A percentile compares a stretch with the other conserved stretches of the same genome.
These are phyloP conservation scores for Dioscorea zingiberensis DNA, from an alignment of 106 monocot species.

Conservation along the genomic window DNA sequence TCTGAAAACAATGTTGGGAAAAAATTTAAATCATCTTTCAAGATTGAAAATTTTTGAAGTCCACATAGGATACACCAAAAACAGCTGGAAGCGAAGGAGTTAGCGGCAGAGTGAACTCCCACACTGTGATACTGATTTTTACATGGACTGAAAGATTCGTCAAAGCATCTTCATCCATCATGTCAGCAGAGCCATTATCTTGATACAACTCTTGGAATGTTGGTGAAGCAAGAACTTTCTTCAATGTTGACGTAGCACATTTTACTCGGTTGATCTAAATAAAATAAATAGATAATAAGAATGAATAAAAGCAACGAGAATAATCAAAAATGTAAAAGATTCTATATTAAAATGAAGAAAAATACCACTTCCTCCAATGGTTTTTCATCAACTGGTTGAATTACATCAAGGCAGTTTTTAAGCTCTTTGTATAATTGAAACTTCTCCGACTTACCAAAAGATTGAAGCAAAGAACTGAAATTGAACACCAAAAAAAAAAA, in stretches of 20 bases:
- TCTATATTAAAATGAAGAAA: background rate
- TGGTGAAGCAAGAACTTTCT: constrained; percentile 50
- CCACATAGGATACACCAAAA: constrained; percentile 94
- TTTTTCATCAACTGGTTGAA: constrained; percentile 56
- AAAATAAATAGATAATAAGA: constrained; percentile 2
- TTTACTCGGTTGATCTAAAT: constrained; percentile 62
- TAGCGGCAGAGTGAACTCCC: constrained; percentile 91
- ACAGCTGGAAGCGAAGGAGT: constrained; percentile 98
- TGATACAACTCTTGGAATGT: constrained; percentile 49
- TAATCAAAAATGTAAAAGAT: background rate
- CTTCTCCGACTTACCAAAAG: constrained; percentile 51
- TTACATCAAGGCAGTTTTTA: constrained; percentile 58
- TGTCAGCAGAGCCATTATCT: constrained; percentile 49
- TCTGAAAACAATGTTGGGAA: too few species aligned
- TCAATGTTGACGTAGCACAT: constrained; percentile 56
- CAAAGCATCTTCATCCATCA: constrained; percentile 88
- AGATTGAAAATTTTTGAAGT: background rate
- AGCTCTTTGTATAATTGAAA: constrained; percentile 58
- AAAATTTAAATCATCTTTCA: too few species aligned
- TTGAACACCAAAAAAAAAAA: background rate
- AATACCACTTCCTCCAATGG: constrained; percentile 67
- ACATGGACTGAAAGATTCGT: constrained; percentile 53
- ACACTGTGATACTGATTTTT: constrained; percentile 77
- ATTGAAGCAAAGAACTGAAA: constrained; percentile 37
- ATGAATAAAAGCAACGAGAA: background rate